Conservation (phyloP, 2,329 filamentous ascomycete genomes). For the Xenoacremonium recifei region DNA sequence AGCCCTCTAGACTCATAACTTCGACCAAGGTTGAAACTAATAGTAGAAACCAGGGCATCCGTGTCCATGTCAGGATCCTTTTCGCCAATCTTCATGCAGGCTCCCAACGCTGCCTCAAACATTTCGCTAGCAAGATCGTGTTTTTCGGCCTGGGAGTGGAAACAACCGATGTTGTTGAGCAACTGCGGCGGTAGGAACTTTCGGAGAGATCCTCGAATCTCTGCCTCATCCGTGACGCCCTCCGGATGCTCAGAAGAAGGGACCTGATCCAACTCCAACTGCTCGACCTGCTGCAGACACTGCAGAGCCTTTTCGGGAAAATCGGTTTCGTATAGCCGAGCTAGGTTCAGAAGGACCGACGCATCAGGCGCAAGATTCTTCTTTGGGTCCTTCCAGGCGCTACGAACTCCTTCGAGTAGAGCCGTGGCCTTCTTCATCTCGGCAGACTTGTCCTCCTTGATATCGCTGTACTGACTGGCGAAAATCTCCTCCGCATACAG, state of each 20-base stretch:
- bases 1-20: slow-evolving; percentile 87
- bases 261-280: slow-evolving; percentile 80
- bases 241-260: slow-evolving; percentile 66
- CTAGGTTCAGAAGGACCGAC: slow-evolving; percentile 86
- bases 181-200: slow-evolving; percentile 84
- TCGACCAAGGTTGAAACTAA: slow-evolving; percentile 93
- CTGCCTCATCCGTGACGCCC: slow-evolving; percentile 54
- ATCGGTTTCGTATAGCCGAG: slow-evolving; percentile 83
- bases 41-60: slow-evolving; percentile 89
- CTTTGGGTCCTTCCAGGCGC: slow-evolving; percentile 90
- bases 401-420: slow-evolving; percentile 80
- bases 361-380: slow-evolving; percentile 79
- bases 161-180: slow-evolving; percentile 96
- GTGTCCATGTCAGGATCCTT: slow-evolving; percentile 76
- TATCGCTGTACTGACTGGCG: slow-evolving; percentile 65
- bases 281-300: slow-evolving; percentile 88
- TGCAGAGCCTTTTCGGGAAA: slow-evolving; percentile 87
- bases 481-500: slow-evolving; percentile 96
- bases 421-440: slow-evolving; percentile 85
- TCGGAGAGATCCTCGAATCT: slow-evolving; percentile 61
- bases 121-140: slow-evolving; percentile 76
- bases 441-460: slow-evolving; percentile 81
- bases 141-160: slow-evolving; percentile 86
- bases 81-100: slow-evolving; percentile 79
- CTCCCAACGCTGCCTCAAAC: slow-evolving; percentile 88